These are phyloP conservation scores for Tagetes erecta DNA, from an alignment of 129 eudicot species.

Conservation along the genomic window DNA sequence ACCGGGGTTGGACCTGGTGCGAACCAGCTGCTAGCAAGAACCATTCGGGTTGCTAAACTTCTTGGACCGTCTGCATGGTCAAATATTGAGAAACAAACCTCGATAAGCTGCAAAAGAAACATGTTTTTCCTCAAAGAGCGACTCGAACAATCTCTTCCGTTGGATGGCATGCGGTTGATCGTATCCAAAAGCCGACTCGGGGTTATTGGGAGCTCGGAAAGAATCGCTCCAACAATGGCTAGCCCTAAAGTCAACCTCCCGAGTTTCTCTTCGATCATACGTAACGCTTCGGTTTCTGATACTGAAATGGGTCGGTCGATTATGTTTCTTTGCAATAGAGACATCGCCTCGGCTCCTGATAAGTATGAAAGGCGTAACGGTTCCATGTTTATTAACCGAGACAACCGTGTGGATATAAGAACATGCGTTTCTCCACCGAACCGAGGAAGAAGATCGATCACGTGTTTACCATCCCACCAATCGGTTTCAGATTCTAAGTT, in stretches of 20 bases:
- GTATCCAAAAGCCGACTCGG: constrained; percentile 92
- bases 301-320: constrained; percentile 45
- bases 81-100: constrained; percentile 92
- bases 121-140: constrained; percentile 54
- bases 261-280: constrained; percentile 84
- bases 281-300: constrained; percentile 72
- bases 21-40: constrained; percentile 93
- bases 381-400: constrained; percentile 73
- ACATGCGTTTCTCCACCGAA: constrained; percentile 97
- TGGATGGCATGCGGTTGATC: constrained; percentile 83
- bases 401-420: constrained; percentile 66
- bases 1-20: constrained; percentile 81
- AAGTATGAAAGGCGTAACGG: constrained; percentile 80
- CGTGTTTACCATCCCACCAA: constrained; percentile 89
- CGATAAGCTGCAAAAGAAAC: constrained; percentile 85
- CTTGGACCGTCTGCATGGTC: constrained; percentile 90
- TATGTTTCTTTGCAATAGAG: constrained; percentile 68
- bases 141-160: constrained; percentile 60
- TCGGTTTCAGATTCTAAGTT: constrained; percentile 93
- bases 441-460: constrained; percentile 95
- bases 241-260: constrained; percentile 89
- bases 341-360: constrained; percentile 87
- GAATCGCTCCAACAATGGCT: constrained; percentile 83
- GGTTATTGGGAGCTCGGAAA: constrained; percentile 86
- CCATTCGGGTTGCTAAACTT: constrained; percentile 91